These are phyloP conservation scores for Hymenoscyphus infarciens DNA, from an alignment of 2,329 filamentous ascomycete species.

Conservation along the genomic window DNA sequence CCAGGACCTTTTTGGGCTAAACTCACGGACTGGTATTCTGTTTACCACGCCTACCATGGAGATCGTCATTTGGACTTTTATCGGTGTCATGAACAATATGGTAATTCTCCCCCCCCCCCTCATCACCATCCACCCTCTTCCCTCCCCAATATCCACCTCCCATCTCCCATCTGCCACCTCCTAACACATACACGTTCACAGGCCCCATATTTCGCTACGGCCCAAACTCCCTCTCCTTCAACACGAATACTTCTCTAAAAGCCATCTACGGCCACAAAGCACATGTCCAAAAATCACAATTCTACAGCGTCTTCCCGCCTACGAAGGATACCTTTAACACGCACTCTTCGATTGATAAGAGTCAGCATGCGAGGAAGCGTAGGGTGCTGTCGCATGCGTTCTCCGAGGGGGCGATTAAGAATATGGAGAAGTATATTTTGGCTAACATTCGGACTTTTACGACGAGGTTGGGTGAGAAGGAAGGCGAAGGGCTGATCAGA, in stretches of 20 bases:
- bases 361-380: slow-evolving; percentile 65
- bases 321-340: slow-evolving; percentile 64
- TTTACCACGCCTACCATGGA: slow-evolving; percentile 38
- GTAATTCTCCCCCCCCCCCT: slow-evolving; percentile 11
- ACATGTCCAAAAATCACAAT: slow-evolving; percentile 65
- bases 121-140: too few relatives aligned
- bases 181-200: background rate
- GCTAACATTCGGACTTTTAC: slow-evolving; percentile 47
- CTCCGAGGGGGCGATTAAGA: slow-evolving; percentile 33
- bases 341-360: slow-evolving; percentile 68
- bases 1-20: slow-evolving; percentile 38
- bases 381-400: slow-evolving; percentile 64
- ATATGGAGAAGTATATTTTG: slow-evolving; percentile 34
- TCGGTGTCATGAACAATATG: slow-evolving; percentile 37
- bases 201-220: slow-evolving; percentile 67
- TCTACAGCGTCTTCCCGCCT: slow-evolving; percentile 71
- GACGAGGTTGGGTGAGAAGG: too few relatives aligned
- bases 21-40: slow-evolving; percentile 33
- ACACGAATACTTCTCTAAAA: slow-evolving; percentile 64
- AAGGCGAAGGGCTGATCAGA: too few relatives aligned
- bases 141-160: too few relatives aligned
- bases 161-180: background rate
- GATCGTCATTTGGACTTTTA: slow-evolving; percentile 38
- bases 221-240: slow-evolving; percentile 74
- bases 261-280: slow-evolving; percentile 62